A percentile compares a stretch with the other conserved stretches of the same genome.
These are phyloP conservation scores for Barnettozyma hawaiiensis DNA, from an alignment of 1,139 yeast genomes.

Conservation along the genomic window DNA sequence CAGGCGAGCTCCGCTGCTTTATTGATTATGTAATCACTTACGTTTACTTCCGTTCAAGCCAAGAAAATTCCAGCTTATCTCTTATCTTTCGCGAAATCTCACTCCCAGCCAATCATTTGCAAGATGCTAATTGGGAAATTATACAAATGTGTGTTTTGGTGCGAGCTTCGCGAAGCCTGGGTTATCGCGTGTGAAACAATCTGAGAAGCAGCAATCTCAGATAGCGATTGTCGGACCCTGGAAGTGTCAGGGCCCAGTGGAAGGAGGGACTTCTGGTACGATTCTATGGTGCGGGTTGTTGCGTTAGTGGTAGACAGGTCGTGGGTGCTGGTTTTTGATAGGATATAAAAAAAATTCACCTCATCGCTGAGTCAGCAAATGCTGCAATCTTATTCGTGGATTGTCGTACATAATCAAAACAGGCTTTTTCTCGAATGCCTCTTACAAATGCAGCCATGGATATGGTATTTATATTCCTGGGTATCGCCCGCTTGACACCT, in stretches of 20 bases:
- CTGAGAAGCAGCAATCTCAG: not conserved
- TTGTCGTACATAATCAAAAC: slow-evolving; percentile 2
- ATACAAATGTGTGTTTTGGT: no score
- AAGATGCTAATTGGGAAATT: no score
- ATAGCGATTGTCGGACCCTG: slow-evolving; percentile 1
- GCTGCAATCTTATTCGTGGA: slow-evolving; percentile 6
- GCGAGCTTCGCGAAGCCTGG: no score
- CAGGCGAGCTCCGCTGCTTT: no score
- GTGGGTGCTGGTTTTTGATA: no score
- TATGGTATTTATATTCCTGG: slow-evolving; percentile 2
- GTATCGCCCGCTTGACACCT: not conserved
- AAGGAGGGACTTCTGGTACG: not conserved
- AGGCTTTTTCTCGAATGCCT: slow-evolving; percentile 1
- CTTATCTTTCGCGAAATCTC: slow-evolving; percentile 1
- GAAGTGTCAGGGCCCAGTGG: not conserved
- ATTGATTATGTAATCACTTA: no score
- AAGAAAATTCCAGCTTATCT: not conserved
- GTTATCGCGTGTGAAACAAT: no score
- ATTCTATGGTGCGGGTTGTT: not conserved
- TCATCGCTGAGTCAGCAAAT: slow-evolving; percentile 8
- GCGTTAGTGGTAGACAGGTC: no score
- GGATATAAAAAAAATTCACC: no score
- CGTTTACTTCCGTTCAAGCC: not conserved
- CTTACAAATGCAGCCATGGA: not conserved
- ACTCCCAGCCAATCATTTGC: not conserved